Evolutionary conservation across 1,284 basidiomycete genomes (phyloP), one percentile per base, ranked within the genome.

Genomic region (Termitomyces sp.): DNA sequence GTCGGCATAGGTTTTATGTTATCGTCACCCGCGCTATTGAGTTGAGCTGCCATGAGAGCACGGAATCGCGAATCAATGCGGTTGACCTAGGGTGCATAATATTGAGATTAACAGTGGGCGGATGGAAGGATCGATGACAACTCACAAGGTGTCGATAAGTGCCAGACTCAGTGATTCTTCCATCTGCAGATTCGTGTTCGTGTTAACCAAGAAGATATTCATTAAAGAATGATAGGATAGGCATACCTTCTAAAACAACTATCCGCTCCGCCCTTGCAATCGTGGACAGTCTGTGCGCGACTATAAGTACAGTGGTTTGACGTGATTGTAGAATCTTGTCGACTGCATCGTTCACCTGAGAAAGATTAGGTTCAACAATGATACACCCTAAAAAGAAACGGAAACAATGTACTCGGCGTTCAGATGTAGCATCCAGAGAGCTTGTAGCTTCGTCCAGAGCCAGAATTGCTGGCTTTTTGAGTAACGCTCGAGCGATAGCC

Each of bases 381-480:
- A 47, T 37, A n/a, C 37, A 18, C 50, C 24, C 10, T 18, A 13
- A 24, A 35, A 55, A 49, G 38, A 19, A 43, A 14, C 47, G 26
- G 5, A 21, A 13, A 16, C 43, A 30, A 58, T 64, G 37, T 56
- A 85, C 84, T 52, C 85, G 72, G 57, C 90, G 83, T 68, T 97
- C 94, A n/a, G 88, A 90, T 1, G 87, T 84, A 4, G 92, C 92
- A 66, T 97, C 94, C 48, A 97, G 72, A 2, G 93, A 88, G 57
- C 84, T 86, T 34, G 88, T 89, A 1, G 88, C 91, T 67, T 93
- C 91, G 59, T 93, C 91, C 26, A 93, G 72, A 19, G 88, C 83
- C 45, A 94, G 70, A 28, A 93, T 86, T 0, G 84, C 84, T 0
- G 93, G 91, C 52, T 88, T 88, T 71, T 91, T 93, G 53, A 95